Evolutionary conservation across 371 early-diverging fungal species (phyloP).

Genomic region (Conidiobolus incongruus): DNA sequence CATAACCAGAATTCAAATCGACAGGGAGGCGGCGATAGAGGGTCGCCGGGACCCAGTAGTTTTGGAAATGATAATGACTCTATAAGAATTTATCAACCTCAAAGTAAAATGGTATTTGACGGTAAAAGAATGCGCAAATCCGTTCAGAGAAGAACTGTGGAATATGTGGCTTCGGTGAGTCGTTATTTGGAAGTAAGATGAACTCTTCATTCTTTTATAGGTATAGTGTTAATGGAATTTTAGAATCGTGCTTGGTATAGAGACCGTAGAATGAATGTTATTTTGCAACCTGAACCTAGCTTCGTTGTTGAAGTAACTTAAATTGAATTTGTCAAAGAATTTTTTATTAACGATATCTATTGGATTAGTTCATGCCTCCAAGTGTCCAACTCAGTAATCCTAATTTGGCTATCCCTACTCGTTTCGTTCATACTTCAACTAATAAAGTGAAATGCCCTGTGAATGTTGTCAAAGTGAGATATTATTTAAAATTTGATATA

Average conservation of each 20-base stretch:
- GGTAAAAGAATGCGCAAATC: conserved; percentile 91
- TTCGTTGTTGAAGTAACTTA: conserved; percentile 73
- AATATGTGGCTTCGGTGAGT: conserved; percentile 78
- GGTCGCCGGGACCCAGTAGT: no score
- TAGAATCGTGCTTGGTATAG: conserved; percentile 33
- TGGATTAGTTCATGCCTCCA: conserved; percentile 2
- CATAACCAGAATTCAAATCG: no score
- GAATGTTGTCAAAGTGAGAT: conserved; percentile 73
- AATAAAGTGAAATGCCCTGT: conserved; percentile 95
- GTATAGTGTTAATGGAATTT: conserved; percentile 4
- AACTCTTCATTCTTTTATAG: background rate
- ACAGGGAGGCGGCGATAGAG: no score
- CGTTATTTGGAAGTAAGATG: conserved; percentile 51
- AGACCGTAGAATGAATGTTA: conserved; percentile 30
- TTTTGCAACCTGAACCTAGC: conserved; percentile 63
- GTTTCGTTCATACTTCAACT: conserved; percentile 90
- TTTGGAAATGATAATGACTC: no score
- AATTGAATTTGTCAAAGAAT: no score
- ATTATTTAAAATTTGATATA: no score
- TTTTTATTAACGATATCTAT: background rate
- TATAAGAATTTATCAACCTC: no score
- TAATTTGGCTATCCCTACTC: conserved; percentile 52
- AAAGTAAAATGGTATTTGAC: conserved; percentile 31
- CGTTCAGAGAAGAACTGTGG: conserved; percentile 84
- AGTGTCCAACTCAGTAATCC: conserved; percentile 1